These are phyloP conservation scores for Hypoxylon perforatum DNA, from an alignment of 495 filamentous ascomycete genomes.

Conservation along the genomic window DNA sequence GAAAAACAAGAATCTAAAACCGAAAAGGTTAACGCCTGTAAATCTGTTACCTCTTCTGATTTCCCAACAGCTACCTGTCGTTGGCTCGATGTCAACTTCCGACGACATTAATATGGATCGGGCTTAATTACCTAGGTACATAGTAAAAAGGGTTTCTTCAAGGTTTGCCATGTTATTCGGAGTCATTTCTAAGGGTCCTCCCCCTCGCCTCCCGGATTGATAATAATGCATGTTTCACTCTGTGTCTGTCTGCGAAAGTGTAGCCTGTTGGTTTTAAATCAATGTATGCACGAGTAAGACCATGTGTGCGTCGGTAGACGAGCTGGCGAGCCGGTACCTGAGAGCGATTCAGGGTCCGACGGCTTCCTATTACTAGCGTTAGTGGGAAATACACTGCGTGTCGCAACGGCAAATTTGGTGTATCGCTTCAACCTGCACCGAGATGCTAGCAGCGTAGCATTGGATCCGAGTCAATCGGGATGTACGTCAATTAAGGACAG, in stretches of 20 bases:
- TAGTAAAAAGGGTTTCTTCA: conserved; percentile 5
- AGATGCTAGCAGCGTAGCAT: conserved; percentile 12
- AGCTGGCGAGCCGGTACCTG: too few species aligned
- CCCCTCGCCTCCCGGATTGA: neutral
- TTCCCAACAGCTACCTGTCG: neutral
- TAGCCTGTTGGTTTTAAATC: conserved; percentile 2
- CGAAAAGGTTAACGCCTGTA: too few species aligned
- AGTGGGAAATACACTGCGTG: neutral
- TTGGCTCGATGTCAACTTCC: conserved; percentile 21
- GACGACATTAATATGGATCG: conserved; percentile 29
- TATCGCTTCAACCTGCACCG: conserved; percentile 20
- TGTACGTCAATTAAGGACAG: conserved; percentile 37
- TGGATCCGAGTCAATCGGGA: conserved; percentile 33
- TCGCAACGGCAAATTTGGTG: conserved; percentile 16
- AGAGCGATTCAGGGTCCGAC: conserved; percentile 1
- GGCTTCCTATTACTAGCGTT: neutral
- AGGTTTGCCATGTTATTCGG: conserved; percentile 19
- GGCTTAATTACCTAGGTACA: neutral
- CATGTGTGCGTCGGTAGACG: neutral
- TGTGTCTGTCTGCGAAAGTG: conserved; percentile 11
- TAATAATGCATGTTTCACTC: conserved; percentile 22
- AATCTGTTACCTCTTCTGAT: too few species aligned
- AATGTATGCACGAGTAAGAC: neutral
- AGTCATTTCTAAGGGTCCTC: neutral
- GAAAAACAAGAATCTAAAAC: too few species aligned